Base-by-base conservation (phyloP, 2,329 filamentous ascomycete species). In the Emergomyces pasteurianus region DNA sequence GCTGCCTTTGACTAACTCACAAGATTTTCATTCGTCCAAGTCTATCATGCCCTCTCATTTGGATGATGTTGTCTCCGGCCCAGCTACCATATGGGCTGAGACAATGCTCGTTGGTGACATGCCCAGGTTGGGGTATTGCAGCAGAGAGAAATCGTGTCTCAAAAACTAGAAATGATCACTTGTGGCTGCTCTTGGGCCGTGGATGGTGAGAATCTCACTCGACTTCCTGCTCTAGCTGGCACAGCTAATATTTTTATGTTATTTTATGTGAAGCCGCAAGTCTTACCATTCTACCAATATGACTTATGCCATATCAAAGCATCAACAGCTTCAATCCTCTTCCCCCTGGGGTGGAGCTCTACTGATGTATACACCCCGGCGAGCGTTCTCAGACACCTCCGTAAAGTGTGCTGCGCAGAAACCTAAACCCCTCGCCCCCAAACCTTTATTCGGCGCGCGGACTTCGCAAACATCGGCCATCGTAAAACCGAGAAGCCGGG, bases 1-100 rank as follows among this genome's bases (percentile, higher is more conserved):
- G 46, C 23, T 28, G 6, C 23, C 46, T 2, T 49, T 26, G 21
- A 49, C 12, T 49, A 49, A 49, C 23, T 26, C 12, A 4, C 46
- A 10, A 21, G 42, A 46, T 46, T 46, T n/a, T 12, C 46, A 49
- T 49, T 26, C 23, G 46, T 49, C 26, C 12, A 59, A 56, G 50
- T 57, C 58, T 55, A 42, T 16, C 18, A 54, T 36, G 52, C 28
- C 49, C n/a, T 31, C 8, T 36, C 34, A 7, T 58, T 47, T 49
- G 42, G 56, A 58, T 28, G 10, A 58, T 58, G 56, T 36, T 58
- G 55, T 58, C 55, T 58, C 55, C 18, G 40, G 38, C 55, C 55
- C 55, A 23, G 16, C 38, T 28, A 12, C 56, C 21, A 36, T n/a
- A 46, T n/a, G 56, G 56, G 26, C 56, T 58, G 42, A 58, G 56